A percentile compares a stretch with the other conserved stretches of the same genome.
These are phyloP conservation scores for Dryas alaskensis DNA, from an alignment of 306 rosid species.

Conservation along the genomic window DNA sequence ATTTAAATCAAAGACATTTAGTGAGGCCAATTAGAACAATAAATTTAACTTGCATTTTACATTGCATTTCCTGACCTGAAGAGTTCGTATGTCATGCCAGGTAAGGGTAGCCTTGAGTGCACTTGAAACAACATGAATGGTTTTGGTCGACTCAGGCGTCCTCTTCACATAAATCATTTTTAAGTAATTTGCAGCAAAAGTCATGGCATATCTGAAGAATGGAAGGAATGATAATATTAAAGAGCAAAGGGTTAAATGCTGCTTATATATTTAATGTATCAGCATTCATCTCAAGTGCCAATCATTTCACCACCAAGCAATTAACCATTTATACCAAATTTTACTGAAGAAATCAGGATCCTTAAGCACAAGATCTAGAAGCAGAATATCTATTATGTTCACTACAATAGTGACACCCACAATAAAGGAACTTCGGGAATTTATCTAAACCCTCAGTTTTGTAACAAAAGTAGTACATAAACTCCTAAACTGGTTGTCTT, in stretches of 20 bases:
- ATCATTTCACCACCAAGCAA: not conserved
- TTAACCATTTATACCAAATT: not conserved
- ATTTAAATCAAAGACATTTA: constrained; percentile 21
- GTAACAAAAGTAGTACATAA: constrained; percentile 6
- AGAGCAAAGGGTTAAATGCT: constrained; percentile 5
- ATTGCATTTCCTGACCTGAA: constrained; percentile 57
- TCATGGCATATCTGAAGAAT: constrained; percentile 75
- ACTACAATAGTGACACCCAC: not conserved
- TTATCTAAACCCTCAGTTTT: not conserved
- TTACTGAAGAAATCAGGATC: not conserved
- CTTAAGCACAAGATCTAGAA: not conserved
- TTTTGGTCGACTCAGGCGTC: constrained; percentile 66
- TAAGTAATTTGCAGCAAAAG: constrained; percentile 71
- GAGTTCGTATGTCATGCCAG: constrained; percentile 88
- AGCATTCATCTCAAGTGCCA: constrained; percentile 1
- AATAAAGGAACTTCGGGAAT: not conserved
- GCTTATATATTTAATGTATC: constrained; percentile 2
- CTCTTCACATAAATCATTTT: constrained; percentile 66
- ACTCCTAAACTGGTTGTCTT: not conserved
- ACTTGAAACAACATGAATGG: constrained; percentile 82
- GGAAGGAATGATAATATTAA: not conserved
- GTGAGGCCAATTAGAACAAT: constrained; percentile 12
- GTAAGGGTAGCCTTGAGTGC: constrained; percentile 80
- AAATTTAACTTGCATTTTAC: not conserved
- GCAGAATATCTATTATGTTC: not conserved